Evolutionary conservation across 805 yeast genomes (phyloP), one percentile per base, ranked within the genome.

Genomic region (Candida saitoana): DNA sequence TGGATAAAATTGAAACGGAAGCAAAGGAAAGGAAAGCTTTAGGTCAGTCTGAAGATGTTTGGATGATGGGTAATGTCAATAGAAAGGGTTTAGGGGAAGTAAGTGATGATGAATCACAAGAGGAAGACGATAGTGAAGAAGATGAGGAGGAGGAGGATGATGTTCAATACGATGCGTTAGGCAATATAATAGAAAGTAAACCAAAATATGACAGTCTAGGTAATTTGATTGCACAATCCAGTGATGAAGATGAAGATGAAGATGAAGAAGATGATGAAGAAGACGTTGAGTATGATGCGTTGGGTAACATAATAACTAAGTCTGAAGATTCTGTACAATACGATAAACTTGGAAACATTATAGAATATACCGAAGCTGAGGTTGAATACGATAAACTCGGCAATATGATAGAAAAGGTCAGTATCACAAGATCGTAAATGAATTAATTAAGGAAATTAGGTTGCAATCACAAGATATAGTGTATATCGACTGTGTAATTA

Each of bases 61-160:
- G 95, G 95, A 67, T 76, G 62, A 74, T 79, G 67, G 95, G 95
- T 0, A 86, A 85, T 52, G 82, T 84, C 3, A 87, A 87, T 49
- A 77, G 83, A 46, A 42, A 47, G 19, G 34, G 25, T 3, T 36
- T 25, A 1, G 33, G 34, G 5, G 38, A 22, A 11, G 35, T 24
- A 5, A 43, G 34, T 3, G 42, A 33, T 8, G 47, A 42, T 2
- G n/a, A n/a, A n/a, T n/a, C n/a, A n/a, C 44, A 36, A 4, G 44
- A 43, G 2, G 54, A 43, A 11, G 47, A 40, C 4, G 49, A 48
- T 5, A 39, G 39, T 8, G 47, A 42, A 20, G 48, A 41, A 1
- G 49, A 45, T 6, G 47, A 31, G 9, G 41, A 38, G 8, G 44
- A 36, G 15, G 36, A 34, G 14, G 45, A 45, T 15, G 47, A 44